These are phyloP conservation scores for Blastobotrys apis DNA, from an alignment of 1,139 yeast genomes.

Conservation along the genomic window DNA sequence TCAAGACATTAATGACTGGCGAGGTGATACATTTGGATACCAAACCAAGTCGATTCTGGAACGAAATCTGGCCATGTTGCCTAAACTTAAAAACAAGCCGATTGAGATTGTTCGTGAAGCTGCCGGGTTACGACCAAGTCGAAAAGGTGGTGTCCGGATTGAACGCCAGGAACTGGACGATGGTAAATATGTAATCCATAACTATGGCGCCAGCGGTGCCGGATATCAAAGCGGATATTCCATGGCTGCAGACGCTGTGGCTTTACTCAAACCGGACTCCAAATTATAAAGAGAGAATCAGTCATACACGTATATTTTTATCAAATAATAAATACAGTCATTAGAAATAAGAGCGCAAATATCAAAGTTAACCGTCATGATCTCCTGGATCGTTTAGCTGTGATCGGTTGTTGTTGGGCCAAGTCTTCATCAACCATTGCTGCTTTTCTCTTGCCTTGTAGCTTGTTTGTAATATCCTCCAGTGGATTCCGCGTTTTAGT, in stretches of 20 bases:
- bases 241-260: slow-evolving; percentile 51
- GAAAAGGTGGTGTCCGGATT: slow-evolving; percentile 64
- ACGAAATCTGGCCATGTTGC: slow-evolving; percentile 52
- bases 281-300: too few relatives aligned
- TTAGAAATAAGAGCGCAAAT: too few relatives aligned
- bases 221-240: slow-evolving; percentile 74
- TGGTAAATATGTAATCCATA: slow-evolving; percentile 48
- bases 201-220: slow-evolving; percentile 73
- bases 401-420: too few relatives aligned
- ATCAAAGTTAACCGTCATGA: too few relatives aligned
- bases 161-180: slow-evolving; percentile 43
- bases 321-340: too few relatives aligned
- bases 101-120: slow-evolving; percentile 49
- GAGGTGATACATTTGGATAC: slow-evolving; percentile 48
- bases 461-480: background rate
- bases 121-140: slow-evolving; percentile 66
- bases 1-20: slow-evolving; percentile 55
- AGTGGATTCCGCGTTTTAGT: background rate
- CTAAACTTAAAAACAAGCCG: slow-evolving; percentile 46
- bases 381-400: too few relatives aligned
- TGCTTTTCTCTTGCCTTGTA: too few relatives aligned
- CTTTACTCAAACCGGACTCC: too few relatives aligned
- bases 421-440: too few relatives aligned
- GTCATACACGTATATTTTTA: too few relatives aligned
- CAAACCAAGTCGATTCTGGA: slow-evolving; percentile 56